Conservation (phyloP, 169 alveolate species). For the Plasmodium fragile region DNA sequence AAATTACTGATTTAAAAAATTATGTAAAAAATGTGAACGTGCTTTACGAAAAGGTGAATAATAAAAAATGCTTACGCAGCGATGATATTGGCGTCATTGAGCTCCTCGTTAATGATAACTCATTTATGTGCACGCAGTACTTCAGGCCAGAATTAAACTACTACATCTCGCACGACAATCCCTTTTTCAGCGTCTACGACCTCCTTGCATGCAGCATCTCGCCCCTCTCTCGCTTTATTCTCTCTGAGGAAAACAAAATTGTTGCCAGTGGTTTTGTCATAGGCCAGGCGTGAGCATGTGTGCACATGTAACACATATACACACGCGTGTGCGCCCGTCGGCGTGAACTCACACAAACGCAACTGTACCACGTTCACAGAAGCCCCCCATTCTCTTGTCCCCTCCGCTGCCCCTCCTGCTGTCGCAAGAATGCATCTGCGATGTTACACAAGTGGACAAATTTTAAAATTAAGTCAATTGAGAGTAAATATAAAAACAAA, state of each 20-base stretch:
- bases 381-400: slow-evolving; percentile 18
- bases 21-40: slow-evolving; percentile 29
- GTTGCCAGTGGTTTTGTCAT: slow-evolving; percentile 73
- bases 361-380: slow-evolving; percentile 26
- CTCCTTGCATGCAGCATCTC: slow-evolving; percentile 48
- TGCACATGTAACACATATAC: background rate
- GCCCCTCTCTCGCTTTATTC: slow-evolving; percentile 74
- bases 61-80: slow-evolving; percentile 64
- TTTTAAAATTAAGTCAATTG: background rate
- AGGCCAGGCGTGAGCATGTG: background rate
- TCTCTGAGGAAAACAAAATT: slow-evolving; percentile 69
- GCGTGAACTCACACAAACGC: background rate
- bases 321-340: background rate
- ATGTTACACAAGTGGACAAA: background rate
- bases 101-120: slow-evolving; percentile 46
- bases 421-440: slow-evolving; percentile 14
- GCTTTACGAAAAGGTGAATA: slow-evolving; percentile 43
- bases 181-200: slow-evolving; percentile 61
- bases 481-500: background rate
- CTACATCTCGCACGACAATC: slow-evolving; percentile 46
- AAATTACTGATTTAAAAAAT: slow-evolving; percentile 29
- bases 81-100: slow-evolving; percentile 59
- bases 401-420: slow-evolving; percentile 17
- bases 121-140: slow-evolving; percentile 30
- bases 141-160: slow-evolving; percentile 46